phyloP scores from a whole-genome alignment of 2,329 filamentous ascomycete genomes.

The Fusarium sublunatum region DNA sequence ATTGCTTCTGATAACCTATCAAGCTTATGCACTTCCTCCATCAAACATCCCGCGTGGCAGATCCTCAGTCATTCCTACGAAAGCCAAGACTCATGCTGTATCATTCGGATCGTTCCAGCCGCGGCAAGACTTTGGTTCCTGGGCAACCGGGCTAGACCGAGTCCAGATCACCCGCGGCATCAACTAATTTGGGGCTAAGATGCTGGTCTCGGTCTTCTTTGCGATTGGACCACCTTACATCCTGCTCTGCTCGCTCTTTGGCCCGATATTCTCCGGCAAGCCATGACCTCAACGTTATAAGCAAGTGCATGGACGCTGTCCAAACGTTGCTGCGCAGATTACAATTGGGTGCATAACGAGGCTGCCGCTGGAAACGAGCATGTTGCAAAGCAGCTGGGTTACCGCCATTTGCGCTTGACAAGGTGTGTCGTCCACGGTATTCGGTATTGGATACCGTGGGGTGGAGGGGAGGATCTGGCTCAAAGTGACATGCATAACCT shows the following conservation, averaged over 20 bases:
- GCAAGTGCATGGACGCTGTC: neutral
- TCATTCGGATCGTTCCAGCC: constrained; percentile 10
- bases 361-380: neutral
- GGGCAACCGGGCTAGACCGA: constrained; percentile 21
- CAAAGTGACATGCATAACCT: constrained; percentile 36
- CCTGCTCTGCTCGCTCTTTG: constrained; percentile 1
- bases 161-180: constrained; percentile 36
- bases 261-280: neutral
- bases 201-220: constrained; percentile 4
- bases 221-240: constrained; percentile 5
- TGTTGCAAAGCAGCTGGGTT: neutral
- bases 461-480: constrained; percentile 10
- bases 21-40: neutral
- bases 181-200: constrained; percentile 28
- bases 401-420: constrained; percentile 14
- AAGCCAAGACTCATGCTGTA: constrained; percentile 4
- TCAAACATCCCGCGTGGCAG: constrained; percentile 4
- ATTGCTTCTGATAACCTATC: constrained; percentile 14
- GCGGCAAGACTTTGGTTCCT: constrained; percentile 19
- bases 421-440: neutral
- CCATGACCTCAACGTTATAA: constrained; percentile 4
- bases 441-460: neutral
- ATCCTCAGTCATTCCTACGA: constrained; percentile 16
- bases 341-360: constrained; percentile 1
- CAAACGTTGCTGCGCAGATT: neutral